These are phyloP conservation scores for Micromonas pusilla DNA, from an alignment of 139 green algal species.

Conservation along the genomic window DNA sequence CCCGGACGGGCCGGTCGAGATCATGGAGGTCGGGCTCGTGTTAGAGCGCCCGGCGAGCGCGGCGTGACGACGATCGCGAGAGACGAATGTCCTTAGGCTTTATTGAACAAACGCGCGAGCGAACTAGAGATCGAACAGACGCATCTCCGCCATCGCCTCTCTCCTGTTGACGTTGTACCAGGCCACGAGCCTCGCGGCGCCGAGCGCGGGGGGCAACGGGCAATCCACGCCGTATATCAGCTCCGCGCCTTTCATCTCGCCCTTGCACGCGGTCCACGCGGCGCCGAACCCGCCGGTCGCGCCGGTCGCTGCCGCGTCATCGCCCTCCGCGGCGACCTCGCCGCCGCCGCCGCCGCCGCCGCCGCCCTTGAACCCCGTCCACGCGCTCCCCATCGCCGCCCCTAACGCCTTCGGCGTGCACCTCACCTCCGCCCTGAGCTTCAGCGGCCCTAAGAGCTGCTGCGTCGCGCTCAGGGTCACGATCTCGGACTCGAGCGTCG, in stretches of 20 bases:
- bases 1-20: neutral
- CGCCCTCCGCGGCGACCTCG: neutral
- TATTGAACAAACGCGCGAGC: neutral
- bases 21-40: neutral
- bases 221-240: slow-evolving; percentile 21
- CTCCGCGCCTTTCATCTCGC: neutral
- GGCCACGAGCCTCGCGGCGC: neutral
- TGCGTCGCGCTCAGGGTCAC: slow-evolving; percentile 1
- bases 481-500: neutral
- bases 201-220: neutral
- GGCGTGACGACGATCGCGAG: neutral
- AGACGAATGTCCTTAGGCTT: neutral
- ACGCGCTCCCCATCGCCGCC: neutral
- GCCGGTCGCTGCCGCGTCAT: neutral
- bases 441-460: slow-evolving; percentile 9
- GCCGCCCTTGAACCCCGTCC: neutral
- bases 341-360: too few relatives aligned
- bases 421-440: neutral
- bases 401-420: neutral
- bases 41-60: neutral
- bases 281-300: neutral
- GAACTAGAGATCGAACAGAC: slow-evolving; percentile 18
- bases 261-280: neutral
- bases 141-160: slow-evolving; percentile 9
- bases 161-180: slow-evolving; percentile 21